phyloP scores from a whole-genome alignment of 2,329 filamentous ascomycete genomes.

The Pochonia chlamydosporia region DNA sequence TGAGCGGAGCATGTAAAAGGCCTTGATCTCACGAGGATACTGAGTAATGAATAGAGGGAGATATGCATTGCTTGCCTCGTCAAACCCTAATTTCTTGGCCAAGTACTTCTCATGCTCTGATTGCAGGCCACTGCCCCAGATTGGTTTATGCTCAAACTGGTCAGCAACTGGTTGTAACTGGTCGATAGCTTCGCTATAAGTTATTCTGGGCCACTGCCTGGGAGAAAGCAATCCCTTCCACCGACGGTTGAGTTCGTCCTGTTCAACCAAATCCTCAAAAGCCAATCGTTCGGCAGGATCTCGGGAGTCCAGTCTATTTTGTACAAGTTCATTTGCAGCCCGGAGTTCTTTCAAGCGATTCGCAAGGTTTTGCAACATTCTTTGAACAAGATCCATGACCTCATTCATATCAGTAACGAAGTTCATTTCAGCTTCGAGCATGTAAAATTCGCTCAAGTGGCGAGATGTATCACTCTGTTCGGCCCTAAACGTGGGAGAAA shows the following conservation, averaged over 20 bases:
- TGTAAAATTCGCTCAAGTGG: slow-evolving; percentile 96
- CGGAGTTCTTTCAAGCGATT: slow-evolving; percentile 33
- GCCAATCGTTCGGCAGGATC: slow-evolving; percentile 35
- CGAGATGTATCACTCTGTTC: slow-evolving; percentile 90
- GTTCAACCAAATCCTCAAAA: slow-evolving; percentile 37
- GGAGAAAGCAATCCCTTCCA: slow-evolving; percentile 62
- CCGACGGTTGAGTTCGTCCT: slow-evolving; percentile 51
- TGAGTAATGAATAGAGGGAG: slow-evolving; percentile 86
- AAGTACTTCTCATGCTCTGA: slow-evolving; percentile 91
- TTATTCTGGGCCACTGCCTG: slow-evolving; percentile 68
- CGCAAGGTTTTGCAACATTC: slow-evolving; percentile 58
- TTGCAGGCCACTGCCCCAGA: slow-evolving; percentile 70
- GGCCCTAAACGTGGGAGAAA: slow-evolving; percentile 90
- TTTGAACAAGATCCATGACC: slow-evolving; percentile 76
- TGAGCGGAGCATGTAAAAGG: slow-evolving; percentile 64
- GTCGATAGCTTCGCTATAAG: slow-evolving; percentile 73
- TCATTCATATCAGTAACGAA: slow-evolving; percentile 65
- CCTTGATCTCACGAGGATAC: slow-evolving; percentile 84
- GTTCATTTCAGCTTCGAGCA: slow-evolving; percentile 88
- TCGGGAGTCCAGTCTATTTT: slow-evolving; percentile 27
- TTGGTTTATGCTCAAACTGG: slow-evolving; percentile 62
- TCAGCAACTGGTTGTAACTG: slow-evolving; percentile 55
- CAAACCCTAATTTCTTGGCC: slow-evolving; percentile 57
- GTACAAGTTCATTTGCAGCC: slow-evolving; percentile 39
- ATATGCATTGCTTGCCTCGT: slow-evolving; percentile 36